Conservation (phyloP, 441 rosid genomes). For the Omphalea diandra region DNA sequence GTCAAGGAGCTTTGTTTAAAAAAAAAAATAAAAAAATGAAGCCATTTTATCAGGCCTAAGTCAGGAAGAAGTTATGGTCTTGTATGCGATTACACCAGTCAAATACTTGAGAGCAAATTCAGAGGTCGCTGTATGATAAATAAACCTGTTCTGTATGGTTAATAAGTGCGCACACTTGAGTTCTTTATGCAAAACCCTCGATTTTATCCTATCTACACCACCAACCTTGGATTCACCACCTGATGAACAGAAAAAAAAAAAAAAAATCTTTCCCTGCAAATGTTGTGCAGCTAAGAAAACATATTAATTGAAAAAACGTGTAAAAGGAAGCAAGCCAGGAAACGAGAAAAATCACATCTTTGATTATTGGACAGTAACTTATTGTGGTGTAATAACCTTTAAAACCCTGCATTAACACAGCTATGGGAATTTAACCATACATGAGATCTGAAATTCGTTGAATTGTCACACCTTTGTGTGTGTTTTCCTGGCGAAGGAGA, state of each 20-base stretch:
- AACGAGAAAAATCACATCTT: neutral
- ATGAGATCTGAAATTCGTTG: neutral
- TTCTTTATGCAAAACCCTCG: no score
- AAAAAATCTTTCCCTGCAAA: neutral
- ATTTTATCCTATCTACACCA: no score
- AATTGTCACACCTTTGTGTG: neutral
- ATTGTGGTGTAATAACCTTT: neutral
- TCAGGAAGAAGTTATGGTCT: no score
- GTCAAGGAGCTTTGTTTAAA: no score
- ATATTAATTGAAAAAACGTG: neutral
- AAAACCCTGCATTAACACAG: neutral
- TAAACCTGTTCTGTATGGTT: no score
- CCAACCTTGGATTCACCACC: neutral
- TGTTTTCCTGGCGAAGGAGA: neutral
- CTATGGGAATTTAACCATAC: neutral
- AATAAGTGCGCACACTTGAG: no score
- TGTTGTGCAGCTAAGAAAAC: neutral
- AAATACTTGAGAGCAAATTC: no score
- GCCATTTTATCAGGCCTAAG: no score
- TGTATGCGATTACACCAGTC: no score
- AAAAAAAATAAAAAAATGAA: no score
- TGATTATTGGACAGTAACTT: neutral
- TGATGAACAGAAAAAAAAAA: neutral
- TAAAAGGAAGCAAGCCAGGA: neutral
- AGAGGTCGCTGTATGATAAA: no score